These are phyloP conservation scores for Drechslerella dactyloides DNA, from an alignment of 2,329 filamentous ascomycete species.

Conservation along the genomic window DNA sequence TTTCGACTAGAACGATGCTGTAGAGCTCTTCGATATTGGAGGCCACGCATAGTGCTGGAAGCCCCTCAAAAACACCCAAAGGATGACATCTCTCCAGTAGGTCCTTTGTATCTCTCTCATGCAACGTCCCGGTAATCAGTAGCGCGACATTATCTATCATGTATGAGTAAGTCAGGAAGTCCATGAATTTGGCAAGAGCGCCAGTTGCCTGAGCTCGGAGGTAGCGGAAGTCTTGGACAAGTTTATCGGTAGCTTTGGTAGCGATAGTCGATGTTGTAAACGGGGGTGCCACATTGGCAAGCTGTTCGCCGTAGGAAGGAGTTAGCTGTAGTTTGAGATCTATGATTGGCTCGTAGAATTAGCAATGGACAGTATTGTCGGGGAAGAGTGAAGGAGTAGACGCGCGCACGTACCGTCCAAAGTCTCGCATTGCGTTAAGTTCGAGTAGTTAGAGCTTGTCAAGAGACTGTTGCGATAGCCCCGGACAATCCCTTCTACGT, in stretches of 20 bases:
- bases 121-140: constrained; percentile 94
- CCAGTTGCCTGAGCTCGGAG: constrained; percentile 92
- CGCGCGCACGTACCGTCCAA: constrained; percentile 76
- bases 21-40: constrained; percentile 99
- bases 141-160: constrained; percentile 99
- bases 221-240: constrained; percentile 96
- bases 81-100: constrained; percentile 94
- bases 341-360: constrained; percentile 58
- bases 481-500: constrained; percentile 95
- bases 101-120: constrained; percentile 95
- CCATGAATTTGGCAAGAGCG: constrained; percentile 91
- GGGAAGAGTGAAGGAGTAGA: constrained; percentile 21
- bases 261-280: constrained; percentile 95
- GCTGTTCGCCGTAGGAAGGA: constrained; percentile 95
- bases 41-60: constrained; percentile 96
- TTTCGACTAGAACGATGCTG: constrained; percentile 97
- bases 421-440: constrained; percentile 95
- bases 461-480: constrained; percentile 95
- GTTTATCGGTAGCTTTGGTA: constrained; percentile 94
- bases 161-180: constrained; percentile 98
- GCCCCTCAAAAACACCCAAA: constrained; percentile 97
- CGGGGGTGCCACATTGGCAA: constrained; percentile 89
- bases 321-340: constrained; percentile 98
- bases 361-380: constrained; percentile 8
- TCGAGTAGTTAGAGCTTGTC: constrained; percentile 87